These are phyloP conservation scores for Leishmania braziliensis DNA, from an alignment of 208 protist species.

Conservation along the genomic window DNA sequence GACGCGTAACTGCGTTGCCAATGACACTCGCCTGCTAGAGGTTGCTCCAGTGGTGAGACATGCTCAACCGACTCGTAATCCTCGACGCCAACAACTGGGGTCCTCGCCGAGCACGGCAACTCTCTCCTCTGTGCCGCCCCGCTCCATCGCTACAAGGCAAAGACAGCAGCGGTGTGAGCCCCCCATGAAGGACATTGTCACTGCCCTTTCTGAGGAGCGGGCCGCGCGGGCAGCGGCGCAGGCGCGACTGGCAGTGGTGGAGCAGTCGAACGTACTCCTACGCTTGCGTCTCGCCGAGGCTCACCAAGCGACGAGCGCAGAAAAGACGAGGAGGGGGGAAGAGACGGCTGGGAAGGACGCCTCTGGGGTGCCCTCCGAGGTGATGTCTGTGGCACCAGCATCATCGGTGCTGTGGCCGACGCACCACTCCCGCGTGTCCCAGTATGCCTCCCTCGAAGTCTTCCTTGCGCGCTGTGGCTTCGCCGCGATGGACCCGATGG, in stretches of 20 bases:
- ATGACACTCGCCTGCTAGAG: not conserved
- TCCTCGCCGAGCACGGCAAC: not conserved
- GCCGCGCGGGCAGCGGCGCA: not conserved
- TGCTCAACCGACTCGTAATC: not conserved
- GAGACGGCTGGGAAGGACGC: no score
- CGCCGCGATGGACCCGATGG: slow-evolving; percentile 6
- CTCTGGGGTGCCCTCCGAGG: not conserved
- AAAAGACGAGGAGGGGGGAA: not conserved
- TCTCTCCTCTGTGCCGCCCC: not conserved
- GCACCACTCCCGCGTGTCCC: slow-evolving; percentile 11
- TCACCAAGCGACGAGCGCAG: not conserved
- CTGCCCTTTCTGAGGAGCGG: not conserved
- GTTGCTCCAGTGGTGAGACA: not conserved
- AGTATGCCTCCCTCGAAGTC: slow-evolving; percentile 8
- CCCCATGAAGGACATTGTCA: not conserved
- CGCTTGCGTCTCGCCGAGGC: slow-evolving; percentile 13
- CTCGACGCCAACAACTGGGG: not conserved
- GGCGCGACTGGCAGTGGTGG: slow-evolving; percentile 11
- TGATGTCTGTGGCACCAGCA: not conserved
- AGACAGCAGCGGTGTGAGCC: not conserved
- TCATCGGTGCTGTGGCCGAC: slow-evolving; percentile 15
- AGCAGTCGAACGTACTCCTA: slow-evolving; percentile 22
- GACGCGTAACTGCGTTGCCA: not conserved
- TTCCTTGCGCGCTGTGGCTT: slow-evolving; percentile 34
- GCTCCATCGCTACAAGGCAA: not conserved